phyloP scores from a whole-genome alignment of 129 eudicot genomes.

The Artemisia argyi region DNA sequence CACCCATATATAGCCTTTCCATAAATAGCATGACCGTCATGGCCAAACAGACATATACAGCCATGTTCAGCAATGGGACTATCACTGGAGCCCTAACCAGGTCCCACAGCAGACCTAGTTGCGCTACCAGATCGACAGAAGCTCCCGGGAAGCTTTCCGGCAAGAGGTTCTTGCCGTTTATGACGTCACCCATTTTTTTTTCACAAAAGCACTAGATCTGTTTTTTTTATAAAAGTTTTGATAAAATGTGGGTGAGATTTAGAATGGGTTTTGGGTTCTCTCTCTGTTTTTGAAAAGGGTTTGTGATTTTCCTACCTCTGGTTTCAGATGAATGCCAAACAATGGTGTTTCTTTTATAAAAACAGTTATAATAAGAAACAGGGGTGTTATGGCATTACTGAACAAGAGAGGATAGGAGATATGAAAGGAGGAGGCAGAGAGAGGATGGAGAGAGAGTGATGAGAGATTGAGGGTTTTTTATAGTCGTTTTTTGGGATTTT shows the following conservation, averaged over 20 bases:
- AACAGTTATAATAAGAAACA: slow-evolving; percentile 26
- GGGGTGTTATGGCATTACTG: slow-evolving; percentile 37
- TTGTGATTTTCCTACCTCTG: slow-evolving; percentile 20
- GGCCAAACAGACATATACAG: slow-evolving; percentile 54
- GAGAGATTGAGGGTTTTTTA: slow-evolving; percentile 36
- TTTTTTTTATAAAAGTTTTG: not conserved
- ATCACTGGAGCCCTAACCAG: slow-evolving; percentile 60
- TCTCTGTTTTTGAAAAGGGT: not conserved
- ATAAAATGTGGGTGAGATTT: slow-evolving; percentile 20
- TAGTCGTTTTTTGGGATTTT: slow-evolving; percentile 17
- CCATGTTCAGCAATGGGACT: slow-evolving; percentile 65
- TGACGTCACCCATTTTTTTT: slow-evolving; percentile 66
- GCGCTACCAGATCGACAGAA: slow-evolving; percentile 57
- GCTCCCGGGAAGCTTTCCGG: slow-evolving; percentile 67
- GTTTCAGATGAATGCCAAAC: slow-evolving; percentile 29
- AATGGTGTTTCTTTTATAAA: slow-evolving; percentile 3
- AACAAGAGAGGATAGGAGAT: slow-evolving; percentile 29
- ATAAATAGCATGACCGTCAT: slow-evolving; percentile 68
- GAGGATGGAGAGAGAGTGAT: slow-evolving; percentile 21
- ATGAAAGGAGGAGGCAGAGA: no score
- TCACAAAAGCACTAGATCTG: slow-evolving; percentile 11
- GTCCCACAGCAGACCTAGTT: slow-evolving; percentile 66
- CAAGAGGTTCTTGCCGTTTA: slow-evolving; percentile 40
- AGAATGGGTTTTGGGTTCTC: slow-evolving; percentile 2
- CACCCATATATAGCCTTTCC: slow-evolving; percentile 86